These are phyloP conservation scores for Candolleomyces aberdarensis DNA, from an alignment of 768 basidiomycete species.

Conservation along the genomic window DNA sequence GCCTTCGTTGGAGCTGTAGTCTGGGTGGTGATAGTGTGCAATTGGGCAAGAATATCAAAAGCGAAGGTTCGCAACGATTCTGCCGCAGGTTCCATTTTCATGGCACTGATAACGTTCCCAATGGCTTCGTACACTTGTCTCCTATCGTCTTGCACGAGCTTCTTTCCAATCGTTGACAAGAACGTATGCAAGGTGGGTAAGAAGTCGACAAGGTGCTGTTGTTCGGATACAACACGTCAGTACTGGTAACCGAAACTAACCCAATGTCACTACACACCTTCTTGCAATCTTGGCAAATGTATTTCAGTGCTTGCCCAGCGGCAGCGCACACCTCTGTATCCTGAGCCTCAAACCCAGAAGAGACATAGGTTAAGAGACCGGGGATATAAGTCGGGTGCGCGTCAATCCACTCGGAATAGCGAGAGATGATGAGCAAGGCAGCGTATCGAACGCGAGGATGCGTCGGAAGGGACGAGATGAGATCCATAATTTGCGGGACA, in stretches of 20 bases:
- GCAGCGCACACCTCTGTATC: conserved; percentile 87
- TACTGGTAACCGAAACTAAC: not conserved
- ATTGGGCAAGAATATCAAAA: conserved; percentile 73
- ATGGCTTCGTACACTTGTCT: conserved; percentile 95
- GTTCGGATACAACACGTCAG: conserved; percentile 2
- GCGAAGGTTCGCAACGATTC: conserved; percentile 85
- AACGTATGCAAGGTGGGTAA: conserved; percentile 90
- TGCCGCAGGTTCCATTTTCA: conserved; percentile 88
- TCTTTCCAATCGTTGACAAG: conserved; percentile 72
- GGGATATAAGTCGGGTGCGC: conserved; percentile 83
- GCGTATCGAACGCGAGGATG: conserved; percentile 95
- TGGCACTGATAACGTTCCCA: conserved; percentile 89
- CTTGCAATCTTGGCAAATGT: conserved; percentile 96
- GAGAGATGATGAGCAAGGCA: conserved; percentile 88
- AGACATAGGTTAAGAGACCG: conserved; percentile 86
- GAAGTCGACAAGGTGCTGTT: conserved; percentile 86
- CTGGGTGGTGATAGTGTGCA: conserved; percentile 63
- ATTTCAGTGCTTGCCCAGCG: conserved; percentile 94
- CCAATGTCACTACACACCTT: conserved; percentile 42
- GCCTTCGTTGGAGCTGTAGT: conserved; percentile 58
- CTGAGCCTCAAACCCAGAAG: conserved; percentile 81
- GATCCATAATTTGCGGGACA: conserved; percentile 95
- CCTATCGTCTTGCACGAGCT: conserved; percentile 82
- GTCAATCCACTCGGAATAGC: conserved; percentile 97
- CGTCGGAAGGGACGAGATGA: conserved; percentile 83